A percentile compares a stretch with the other conserved stretches of the same genome.
Evolutionary conservation across 192 early-diverging fungal genomes (phyloP).

Genomic region (Kickxella alabastrina): DNA sequence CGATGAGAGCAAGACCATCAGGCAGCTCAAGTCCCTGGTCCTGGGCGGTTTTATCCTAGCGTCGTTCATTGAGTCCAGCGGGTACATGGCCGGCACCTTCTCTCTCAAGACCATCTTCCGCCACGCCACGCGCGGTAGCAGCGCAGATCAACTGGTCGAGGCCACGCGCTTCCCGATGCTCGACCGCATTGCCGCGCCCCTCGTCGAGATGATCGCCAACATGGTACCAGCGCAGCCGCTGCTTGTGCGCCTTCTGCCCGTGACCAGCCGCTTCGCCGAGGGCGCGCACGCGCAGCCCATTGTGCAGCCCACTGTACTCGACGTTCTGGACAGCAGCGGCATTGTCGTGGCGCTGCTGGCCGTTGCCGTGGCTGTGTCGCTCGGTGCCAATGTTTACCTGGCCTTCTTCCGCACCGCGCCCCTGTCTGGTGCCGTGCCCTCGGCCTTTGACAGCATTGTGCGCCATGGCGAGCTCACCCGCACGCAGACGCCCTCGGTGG

Average conservation of each 20-base stretch:
- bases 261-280: constrained; percentile 21
- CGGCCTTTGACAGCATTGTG: constrained; percentile 24
- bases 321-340: constrained; percentile 30
- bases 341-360: constrained; percentile 41
- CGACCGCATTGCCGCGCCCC: constrained; percentile 36
- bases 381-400: constrained; percentile 47
- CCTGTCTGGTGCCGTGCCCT: background rate
- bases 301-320: background rate
- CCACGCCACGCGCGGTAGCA: constrained; percentile 9
- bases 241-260: constrained; percentile 35
- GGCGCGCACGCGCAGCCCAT: background rate
- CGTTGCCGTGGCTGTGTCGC: constrained; percentile 29
- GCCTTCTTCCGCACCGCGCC: constrained; percentile 18
- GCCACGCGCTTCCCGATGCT: constrained; percentile 27
- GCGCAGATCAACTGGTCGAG: constrained; percentile 17
- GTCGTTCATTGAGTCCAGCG: constrained; percentile 44
- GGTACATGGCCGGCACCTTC: constrained; percentile 41
- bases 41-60: constrained; percentile 43
- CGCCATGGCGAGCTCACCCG: constrained; percentile 5
- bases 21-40: constrained; percentile 48
- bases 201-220: constrained; percentile 17
- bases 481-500: background rate
- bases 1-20: constrained; percentile 48
- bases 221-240: constrained; percentile 8
- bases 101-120: constrained; percentile 34